These are phyloP conservation scores for Sistotremastrum niveocremeum DNA, from an alignment of 768 basidiomycete species.

Conservation along the genomic window DNA sequence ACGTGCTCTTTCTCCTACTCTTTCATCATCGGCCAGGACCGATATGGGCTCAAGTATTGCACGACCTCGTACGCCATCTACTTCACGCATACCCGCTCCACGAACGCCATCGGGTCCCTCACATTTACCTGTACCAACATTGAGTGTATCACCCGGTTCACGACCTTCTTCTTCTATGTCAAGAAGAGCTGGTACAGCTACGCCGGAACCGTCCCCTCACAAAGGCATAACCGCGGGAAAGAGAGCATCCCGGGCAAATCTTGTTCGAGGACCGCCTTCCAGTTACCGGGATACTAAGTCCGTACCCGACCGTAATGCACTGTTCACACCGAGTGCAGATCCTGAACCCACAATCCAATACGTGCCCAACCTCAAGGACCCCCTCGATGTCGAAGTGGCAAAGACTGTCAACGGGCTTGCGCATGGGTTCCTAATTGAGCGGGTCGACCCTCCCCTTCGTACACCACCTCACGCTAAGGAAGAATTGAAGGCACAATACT, in stretches of 20 bases:
- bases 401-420: slow-evolving; percentile 58
- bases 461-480: slow-evolving; percentile 54
- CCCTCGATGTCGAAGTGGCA: slow-evolving; percentile 72
- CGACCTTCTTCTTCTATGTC: slow-evolving; percentile 35
- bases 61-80: slow-evolving; percentile 27
- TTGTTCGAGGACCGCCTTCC: slow-evolving; percentile 9
- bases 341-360: slow-evolving; percentile 46
- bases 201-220: no score
- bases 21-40: slow-evolving; percentile 32
- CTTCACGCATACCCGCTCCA: slow-evolving; percentile 35
- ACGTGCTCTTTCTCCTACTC: slow-evolving; percentile 53
- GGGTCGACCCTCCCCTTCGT: slow-evolving; percentile 66
- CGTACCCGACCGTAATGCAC: slow-evolving; percentile 32
- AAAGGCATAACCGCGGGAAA: neutral
- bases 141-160: slow-evolving; percentile 28
- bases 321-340: slow-evolving; percentile 46
- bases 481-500: slow-evolving; percentile 75
- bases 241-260: slow-evolving; percentile 1
- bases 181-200: neutral
- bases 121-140: slow-evolving; percentile 67
- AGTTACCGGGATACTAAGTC: slow-evolving; percentile 11
- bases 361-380: slow-evolving; percentile 58
- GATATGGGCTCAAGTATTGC: slow-evolving; percentile 5
- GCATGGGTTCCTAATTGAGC: slow-evolving; percentile 66
- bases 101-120: slow-evolving; percentile 66